Evolutionary conservation across 2,329 filamentous ascomycete genomes (phyloP).

Genomic region (Pseudogymnoascus sp.): DNA sequence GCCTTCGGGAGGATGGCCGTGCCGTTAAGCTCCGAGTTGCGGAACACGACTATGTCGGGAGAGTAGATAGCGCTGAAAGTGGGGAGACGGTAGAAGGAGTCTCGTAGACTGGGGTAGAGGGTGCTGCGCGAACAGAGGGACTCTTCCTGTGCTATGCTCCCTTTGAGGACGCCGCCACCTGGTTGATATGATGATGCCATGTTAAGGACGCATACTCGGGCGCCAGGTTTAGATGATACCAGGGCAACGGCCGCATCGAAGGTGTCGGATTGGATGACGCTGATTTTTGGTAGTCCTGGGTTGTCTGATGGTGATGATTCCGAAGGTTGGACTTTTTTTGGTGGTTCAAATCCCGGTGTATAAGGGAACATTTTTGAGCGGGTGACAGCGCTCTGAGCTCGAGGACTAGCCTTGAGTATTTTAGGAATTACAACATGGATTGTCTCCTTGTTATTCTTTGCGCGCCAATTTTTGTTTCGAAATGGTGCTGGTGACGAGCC

Average conservation of each 20-base stretch:
- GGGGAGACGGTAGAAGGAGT: constrained; percentile 27
- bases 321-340: background rate
- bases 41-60: constrained; percentile 51
- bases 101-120: constrained; percentile 40
- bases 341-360: background rate
- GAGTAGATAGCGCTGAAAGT: constrained; percentile 47
- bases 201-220: constrained; percentile 53
- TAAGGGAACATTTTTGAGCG: constrained; percentile 18
- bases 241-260: constrained; percentile 44
- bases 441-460: constrained; percentile 21
- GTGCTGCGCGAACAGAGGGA: constrained; percentile 57
- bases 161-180: constrained; percentile 57
- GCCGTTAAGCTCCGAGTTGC: constrained; percentile 36
- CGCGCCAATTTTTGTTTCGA: constrained; percentile 11
- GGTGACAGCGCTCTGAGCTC: constrained; percentile 13
- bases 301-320: constrained; percentile 7
- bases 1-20: constrained; percentile 38
- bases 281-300: constrained; percentile 30
- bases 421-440: constrained; percentile 19
- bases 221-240: constrained; percentile 23
- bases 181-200: constrained; percentile 50
- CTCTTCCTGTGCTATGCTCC: constrained; percentile 61
- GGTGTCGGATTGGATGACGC: constrained; percentile 48
- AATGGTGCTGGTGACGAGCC: background rate
- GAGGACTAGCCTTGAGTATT: constrained; percentile 15